Base-by-base conservation (phyloP, 192 early-diverging fungal genomes). In the Pecoramyces ruminantium region DNA sequence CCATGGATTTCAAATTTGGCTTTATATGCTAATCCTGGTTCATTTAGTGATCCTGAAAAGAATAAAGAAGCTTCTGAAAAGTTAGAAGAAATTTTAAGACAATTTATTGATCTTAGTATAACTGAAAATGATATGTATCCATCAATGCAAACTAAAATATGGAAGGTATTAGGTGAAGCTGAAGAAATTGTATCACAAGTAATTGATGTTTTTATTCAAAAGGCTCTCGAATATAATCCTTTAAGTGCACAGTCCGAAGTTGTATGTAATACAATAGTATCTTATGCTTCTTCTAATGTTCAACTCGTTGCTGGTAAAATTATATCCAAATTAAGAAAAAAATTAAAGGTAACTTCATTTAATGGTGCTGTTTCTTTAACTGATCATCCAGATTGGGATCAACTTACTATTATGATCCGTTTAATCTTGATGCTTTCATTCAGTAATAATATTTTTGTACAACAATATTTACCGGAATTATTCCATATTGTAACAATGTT, bases 381-480 rank as follows among this genome's bases (percentile, higher is more conserved):
- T 1, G 90, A 95, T 30, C 95, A 97, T 82, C 88, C 92, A 80
- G 88, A 92, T 42, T 97, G 95, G 96, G 90, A 92, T n/a, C 94
- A 98, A 83, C 96, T 98, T 83, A 93, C 94, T 0, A 93, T 96
- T 21, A 85, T 97, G 80, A 86, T 96, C 79, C 91, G 97, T 18
- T 93, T 96, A 85, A 90, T 94, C 78, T 85, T 97, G 81, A 95
- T 96, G 84, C 87, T 95, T 38, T 96, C 94, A 13, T 98, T 97
- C 86, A 93, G 95, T 80, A 86, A 88, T 39, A 94, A 95, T 82
- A 86, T 88, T n/a, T 86, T 93, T 82, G 91, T 93, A 5, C 87
- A 90, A 39, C 88, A 90, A 81, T 95, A 92, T 84, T 86, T 97
- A 29, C 94, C 95, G 0, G 96, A 98, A 78, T 83, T 97, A 13